These are phyloP conservation scores for Lagenaria siceraria DNA, from an alignment of 306 rosid genomes.

Conservation along the genomic window DNA sequence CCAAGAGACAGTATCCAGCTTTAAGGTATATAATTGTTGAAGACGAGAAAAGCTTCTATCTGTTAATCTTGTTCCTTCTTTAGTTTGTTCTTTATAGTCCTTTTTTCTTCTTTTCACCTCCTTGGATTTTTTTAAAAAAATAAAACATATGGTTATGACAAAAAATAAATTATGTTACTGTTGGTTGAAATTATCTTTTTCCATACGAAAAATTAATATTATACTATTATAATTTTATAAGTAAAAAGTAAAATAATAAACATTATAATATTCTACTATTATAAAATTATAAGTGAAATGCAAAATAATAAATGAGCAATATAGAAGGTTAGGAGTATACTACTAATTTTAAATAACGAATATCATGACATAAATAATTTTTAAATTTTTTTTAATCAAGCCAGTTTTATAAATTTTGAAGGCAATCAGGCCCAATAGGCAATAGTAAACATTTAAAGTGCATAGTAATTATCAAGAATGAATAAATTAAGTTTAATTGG, in stretches of 20 bases:
- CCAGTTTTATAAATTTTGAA: background rate
- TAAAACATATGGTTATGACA: background rate
- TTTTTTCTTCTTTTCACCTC: background rate
- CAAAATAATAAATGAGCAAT: background rate
- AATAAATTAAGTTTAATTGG: background rate
- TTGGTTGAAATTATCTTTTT: background rate
- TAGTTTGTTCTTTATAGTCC: background rate
- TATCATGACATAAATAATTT: background rate
- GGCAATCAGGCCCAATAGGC: too few species aligned
- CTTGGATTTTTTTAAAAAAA: too few species aligned
- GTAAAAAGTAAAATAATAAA: background rate
- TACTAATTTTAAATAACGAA: background rate
- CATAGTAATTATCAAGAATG: background rate
- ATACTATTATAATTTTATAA: background rate
- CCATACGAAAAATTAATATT: background rate
- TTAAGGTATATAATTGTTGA: constrained; percentile 30
- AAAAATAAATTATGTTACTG: background rate
- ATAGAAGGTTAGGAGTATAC: background rate
- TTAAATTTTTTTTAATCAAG: background rate
- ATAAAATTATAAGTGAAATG: background rate
- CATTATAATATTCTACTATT: background rate
- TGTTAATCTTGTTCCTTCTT: background rate
- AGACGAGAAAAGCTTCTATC: background rate
- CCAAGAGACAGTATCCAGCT: constrained; percentile 28
- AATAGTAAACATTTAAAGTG: background rate